Conservation (phyloP, 495 filamentous ascomycete genomes). For the Talaromyces stipitatus region DNA sequence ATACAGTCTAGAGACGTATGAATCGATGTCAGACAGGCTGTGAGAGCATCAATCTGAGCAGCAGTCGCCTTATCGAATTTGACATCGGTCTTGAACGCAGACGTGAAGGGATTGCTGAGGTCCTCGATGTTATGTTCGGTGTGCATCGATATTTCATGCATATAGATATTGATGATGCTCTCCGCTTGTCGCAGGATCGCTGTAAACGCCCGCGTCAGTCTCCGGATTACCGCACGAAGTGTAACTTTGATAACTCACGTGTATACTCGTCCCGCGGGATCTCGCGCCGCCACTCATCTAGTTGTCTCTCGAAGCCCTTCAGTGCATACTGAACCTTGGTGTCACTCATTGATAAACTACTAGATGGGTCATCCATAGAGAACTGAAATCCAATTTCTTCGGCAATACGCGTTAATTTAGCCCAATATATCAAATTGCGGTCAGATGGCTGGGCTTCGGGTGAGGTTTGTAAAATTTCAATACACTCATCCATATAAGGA, state of each 20-base stretch:
- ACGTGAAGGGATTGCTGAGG: slow-evolving; percentile 41
- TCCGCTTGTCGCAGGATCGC: slow-evolving; percentile 3
- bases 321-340: slow-evolving; percentile 66
- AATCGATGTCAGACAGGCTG: slow-evolving; percentile 60
- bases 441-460: slow-evolving; percentile 61
- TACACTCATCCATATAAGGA: slow-evolving; percentile 66
- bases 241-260: slow-evolving; percentile 14
- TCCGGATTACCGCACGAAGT: background rate
- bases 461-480: slow-evolving; percentile 60
- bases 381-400: slow-evolving; percentile 66
- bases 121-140: slow-evolving; percentile 61
- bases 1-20: slow-evolving; percentile 70
- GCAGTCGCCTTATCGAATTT: slow-evolving; percentile 26
- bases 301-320: slow-evolving; percentile 66
- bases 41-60: slow-evolving; percentile 64
- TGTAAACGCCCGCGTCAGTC: background rate
- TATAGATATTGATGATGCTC: slow-evolving; percentile 60
- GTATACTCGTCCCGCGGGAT: slow-evolving; percentile 38
- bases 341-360: slow-evolving; percentile 60
- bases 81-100: slow-evolving; percentile 26
- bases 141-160: slow-evolving; percentile 82
- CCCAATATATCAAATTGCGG: slow-evolving; percentile 56
- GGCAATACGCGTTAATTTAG: slow-evolving; percentile 61
- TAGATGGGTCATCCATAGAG: slow-evolving; percentile 61
- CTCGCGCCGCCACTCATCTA: slow-evolving; percentile 58